Evolutionary conservation across 2,329 filamentous ascomycete genomes (phyloP), one percentile per base, ranked within the genome.

Genomic region (Salinomyces thailandicus): DNA sequence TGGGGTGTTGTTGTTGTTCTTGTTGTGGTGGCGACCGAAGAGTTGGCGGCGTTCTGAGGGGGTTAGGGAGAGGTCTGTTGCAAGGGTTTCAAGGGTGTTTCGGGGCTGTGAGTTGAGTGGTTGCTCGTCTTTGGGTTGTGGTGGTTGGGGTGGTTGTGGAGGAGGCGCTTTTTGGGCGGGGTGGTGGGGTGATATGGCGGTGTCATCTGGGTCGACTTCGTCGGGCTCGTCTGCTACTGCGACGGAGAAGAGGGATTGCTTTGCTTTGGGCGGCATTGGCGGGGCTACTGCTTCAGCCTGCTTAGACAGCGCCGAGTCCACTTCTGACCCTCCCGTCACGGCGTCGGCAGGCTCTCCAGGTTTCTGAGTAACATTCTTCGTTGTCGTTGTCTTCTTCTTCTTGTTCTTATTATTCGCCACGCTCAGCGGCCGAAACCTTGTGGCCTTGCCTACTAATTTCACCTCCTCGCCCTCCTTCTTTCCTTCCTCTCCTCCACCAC

Each of bases 371-470:
- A n/a, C n/a, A n/a, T n/a, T n/a, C n/a, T n/a, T n/a, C n/a, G n/a
- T n/a, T n/a, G n/a, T n/a, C n/a, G 15, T 11, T 14, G 20, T 9
- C 27, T 41, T 39, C 24, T 38, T 41, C 63, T 80, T 85, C 62
- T 82, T 85, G 44, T 73, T 74, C 18, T 77, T 71, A 44, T 81
- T 85, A 43, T 84, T 73, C 12, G 79, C 75, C 11, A 95, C 86
- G 1, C 87, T 94, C 24, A 95, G 66, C 3, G 89, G 89, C 55
- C 79, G 82, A 60, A 96, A 95, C 75, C 85, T 83, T 59, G 87
- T 75, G 9, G 85, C 76, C 49, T 87, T 91, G 14, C 82, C 83
- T 2, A 79, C 73, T 11, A 82, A 61, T 61, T 83, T 80, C 12
- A 81, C 71, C 39, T 80, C 75, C 2, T 73, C 67, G n/a, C 71